Percentiles rank a stretch among this genome's conserved stretches.
These are phyloP conservation scores for Nakazawaea anatomiae DNA, from an alignment of 805 yeast genomes.

Conservation along the genomic window DNA sequence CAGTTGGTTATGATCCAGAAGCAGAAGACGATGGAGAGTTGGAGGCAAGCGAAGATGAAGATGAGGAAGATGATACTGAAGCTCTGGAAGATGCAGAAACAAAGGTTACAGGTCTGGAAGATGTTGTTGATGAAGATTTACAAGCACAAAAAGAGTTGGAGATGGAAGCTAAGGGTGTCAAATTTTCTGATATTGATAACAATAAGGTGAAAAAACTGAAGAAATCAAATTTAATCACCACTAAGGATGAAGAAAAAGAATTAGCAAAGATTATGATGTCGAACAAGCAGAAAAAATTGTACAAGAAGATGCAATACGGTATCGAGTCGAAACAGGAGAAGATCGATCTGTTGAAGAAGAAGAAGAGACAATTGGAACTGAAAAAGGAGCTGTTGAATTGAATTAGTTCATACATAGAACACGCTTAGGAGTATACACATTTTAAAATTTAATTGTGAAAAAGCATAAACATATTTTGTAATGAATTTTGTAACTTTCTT, in stretches of 20 bases:
- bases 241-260: slow-evolving; percentile 78
- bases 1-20: slow-evolving; percentile 83
- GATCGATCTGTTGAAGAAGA: slow-evolving; percentile 25
- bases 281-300: slow-evolving; percentile 89
- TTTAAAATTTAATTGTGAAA: no score
- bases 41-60: slow-evolving; percentile 45
- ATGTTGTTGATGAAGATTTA: slow-evolving; percentile 46
- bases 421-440: no score
- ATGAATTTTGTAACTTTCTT: no score
- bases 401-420: background rate
- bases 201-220: slow-evolving; percentile 23
- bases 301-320: slow-evolving; percentile 93
- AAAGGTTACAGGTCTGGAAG: slow-evolving; percentile 20
- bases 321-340: slow-evolving; percentile 73
- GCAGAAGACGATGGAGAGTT: slow-evolving; percentile 40
- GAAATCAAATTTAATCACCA: slow-evolving; percentile 37
- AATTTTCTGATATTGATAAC: slow-evolving; percentile 54
- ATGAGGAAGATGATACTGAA: slow-evolving; percentile 45
- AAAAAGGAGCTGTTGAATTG: slow-evolving; percentile 1
- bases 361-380: slow-evolving; percentile 7
- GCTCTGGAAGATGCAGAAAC: slow-evolving; percentile 33
- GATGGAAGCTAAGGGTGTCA: slow-evolving; percentile 83
- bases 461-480: no score
- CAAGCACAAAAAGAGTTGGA: slow-evolving; percentile 68
- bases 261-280: slow-evolving; percentile 96